Evolutionary conservation across 768 basidiomycete genomes (phyloP).

Genomic region (Leccinum fibrillosum): DNA sequence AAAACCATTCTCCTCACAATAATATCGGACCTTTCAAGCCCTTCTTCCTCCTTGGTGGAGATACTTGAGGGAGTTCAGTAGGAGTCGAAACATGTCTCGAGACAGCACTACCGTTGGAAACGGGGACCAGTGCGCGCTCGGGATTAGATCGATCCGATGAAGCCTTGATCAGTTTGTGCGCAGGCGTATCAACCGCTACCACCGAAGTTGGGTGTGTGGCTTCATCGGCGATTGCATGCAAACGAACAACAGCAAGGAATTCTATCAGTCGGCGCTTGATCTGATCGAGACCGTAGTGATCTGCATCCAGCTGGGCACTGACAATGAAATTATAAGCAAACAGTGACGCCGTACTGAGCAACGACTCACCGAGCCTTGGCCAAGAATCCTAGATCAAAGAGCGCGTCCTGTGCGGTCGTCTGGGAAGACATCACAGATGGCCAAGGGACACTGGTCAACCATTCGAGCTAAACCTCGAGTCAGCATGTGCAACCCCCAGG

Average conservation of each 20-base stretch:
- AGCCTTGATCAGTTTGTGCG: conserved; percentile 19
- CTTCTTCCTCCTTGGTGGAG: conserved; percentile 29
- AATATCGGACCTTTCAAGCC: conserved; percentile 70
- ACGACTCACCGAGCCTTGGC: conserved; percentile 51
- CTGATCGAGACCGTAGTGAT: conserved; percentile 90
- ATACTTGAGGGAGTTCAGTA: conserved; percentile 3
- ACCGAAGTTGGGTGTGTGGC: conserved; percentile 1
- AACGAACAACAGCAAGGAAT: conserved; percentile 83
- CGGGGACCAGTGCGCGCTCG: conserved; percentile 21
- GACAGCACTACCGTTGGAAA: conserved; percentile 13
- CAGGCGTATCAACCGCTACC: conserved; percentile 4
- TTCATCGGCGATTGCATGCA: conserved; percentile 36
- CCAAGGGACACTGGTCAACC: conserved; percentile 88
- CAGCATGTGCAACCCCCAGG: background rate
- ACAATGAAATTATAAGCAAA: background rate
- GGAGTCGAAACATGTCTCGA: conserved; percentile 8
- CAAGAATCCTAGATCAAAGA: conserved; percentile 60
- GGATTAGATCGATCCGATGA: conserved; percentile 18
- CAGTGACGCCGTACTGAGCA: background rate
- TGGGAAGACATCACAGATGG: conserved; percentile 36
- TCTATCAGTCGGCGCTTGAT: conserved; percentile 91
- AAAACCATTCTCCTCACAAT: conserved; percentile 39
- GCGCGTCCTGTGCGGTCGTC: conserved; percentile 28
- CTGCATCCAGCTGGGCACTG: conserved; percentile 72
- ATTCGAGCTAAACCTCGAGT: conserved; percentile 58